Conservation (phyloP, 1,284 basidiomycete species). For the Trichosporon asahii region DNA sequence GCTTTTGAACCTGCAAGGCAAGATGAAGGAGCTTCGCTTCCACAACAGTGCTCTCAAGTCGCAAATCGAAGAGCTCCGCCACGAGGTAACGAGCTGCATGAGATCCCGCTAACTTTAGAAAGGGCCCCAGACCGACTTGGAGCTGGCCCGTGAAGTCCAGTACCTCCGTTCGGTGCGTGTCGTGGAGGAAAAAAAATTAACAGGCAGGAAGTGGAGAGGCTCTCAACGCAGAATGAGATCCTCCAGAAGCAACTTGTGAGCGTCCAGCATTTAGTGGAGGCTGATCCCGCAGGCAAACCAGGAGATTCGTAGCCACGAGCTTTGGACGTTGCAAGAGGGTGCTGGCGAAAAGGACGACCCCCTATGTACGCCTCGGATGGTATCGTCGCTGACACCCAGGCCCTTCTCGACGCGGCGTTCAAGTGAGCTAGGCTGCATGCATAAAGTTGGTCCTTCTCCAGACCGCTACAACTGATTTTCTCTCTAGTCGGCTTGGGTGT, state of each 20-base stretch:
- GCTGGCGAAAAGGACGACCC: constrained; percentile 5
- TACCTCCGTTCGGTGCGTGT: not conserved
- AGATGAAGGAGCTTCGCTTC: constrained; percentile 18
- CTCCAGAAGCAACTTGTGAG: constrained; percentile 3
- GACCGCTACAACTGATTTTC: not conserved
- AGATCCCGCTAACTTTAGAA: not conserved
- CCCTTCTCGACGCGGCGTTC: constrained; percentile 4
- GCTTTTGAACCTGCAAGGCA: constrained; percentile 9
- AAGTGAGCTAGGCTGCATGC: not conserved
- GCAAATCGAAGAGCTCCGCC: constrained; percentile 18
- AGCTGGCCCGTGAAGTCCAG: not conserved
- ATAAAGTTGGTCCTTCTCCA: too few species aligned
- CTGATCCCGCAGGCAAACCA: not conserved
- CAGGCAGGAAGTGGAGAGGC: not conserved
- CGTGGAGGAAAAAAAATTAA: not conserved
- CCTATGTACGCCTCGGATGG: not conserved
- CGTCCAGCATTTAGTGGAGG: not conserved
- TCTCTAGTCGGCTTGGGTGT: constrained; percentile 45
- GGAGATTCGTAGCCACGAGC: not conserved
- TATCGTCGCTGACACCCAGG: not conserved
- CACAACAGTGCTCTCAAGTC: constrained; percentile 18
- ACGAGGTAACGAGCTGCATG: constrained; percentile 3
- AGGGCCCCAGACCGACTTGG: not conserved
- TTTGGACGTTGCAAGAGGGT: not conserved
- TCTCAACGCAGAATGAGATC: constrained; percentile 3